These are phyloP conservation scores for Penicillium italicum DNA, from an alignment of 2,329 filamentous ascomycete genomes.

Conservation along the genomic window DNA sequence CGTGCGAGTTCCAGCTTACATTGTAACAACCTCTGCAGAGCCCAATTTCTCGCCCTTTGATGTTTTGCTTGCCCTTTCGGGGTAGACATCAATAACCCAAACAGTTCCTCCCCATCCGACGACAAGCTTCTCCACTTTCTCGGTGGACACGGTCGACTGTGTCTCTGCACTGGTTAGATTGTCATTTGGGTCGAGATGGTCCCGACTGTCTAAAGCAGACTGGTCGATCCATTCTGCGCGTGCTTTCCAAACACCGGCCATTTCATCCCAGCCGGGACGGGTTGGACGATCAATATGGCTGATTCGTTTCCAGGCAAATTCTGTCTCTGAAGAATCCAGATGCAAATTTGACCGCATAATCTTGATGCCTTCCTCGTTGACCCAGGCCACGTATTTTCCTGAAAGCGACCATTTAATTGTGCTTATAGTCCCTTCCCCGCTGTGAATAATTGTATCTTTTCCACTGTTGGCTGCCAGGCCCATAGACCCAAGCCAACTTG, in stretches of 20 bases:
- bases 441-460: constrained; percentile 82
- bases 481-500: constrained; percentile 87
- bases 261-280: constrained; percentile 85
- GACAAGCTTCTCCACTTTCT: constrained; percentile 67
- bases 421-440: constrained; percentile 85
- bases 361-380: constrained; percentile 96
- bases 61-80: constrained; percentile 65
- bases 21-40: constrained; percentile 84
- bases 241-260: constrained; percentile 94
- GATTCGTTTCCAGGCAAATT: constrained; percentile 90
- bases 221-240: constrained; percentile 92
- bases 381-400: constrained; percentile 88
- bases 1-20: constrained; percentile 56
- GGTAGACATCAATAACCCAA: constrained; percentile 90
- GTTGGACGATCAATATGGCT: constrained; percentile 88
- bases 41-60: constrained; percentile 69
- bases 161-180: constrained; percentile 37
- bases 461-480: constrained; percentile 74
- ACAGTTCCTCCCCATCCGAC: constrained; percentile 95
- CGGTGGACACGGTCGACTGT: constrained; percentile 42
- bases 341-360: constrained; percentile 90
- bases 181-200: constrained; percentile 44
- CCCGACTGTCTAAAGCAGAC: constrained; percentile 68
- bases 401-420: constrained; percentile 93
- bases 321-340: constrained; percentile 69